Evolutionary conservation across 2,329 filamentous ascomycete genomes (phyloP), one percentile per base, ranked within the genome.

Genomic region (Helminthosporium solani): DNA sequence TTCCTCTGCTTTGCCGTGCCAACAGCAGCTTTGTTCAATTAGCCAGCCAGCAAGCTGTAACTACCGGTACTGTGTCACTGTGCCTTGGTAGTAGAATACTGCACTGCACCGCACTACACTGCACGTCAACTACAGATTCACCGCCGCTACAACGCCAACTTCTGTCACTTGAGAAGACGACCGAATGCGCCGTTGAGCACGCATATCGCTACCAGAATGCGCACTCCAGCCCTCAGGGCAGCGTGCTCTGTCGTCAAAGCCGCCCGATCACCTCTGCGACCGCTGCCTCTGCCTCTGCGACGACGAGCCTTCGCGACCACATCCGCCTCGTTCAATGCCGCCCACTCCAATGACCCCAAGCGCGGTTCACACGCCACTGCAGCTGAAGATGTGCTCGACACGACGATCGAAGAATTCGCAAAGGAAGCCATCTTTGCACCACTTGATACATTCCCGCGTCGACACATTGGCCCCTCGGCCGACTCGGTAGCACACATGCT

Each of bases 401-500:
- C 58, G 16, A 52, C 56, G 30, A 44, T 60, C 19, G 52, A 54
- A 35, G 53, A 54, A 42, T 49, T 53, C 18, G 50, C 52, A 20
- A 40, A 47, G 11, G 47, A 56, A 30, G 50, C 42, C 35, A 59
- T 65, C 7, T 75, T 75, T 63, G 68, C 68, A 31, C 69, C 70
- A 30, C 73, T 82, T 46, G 82, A 86, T 64, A 82, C 82, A 33
- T 95, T 96, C 63, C 78, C 87, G 44, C 80, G 86, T 47, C 84
- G 92, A 39, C 92, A 96, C 73, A 95, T 96, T 73, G 91, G 91
- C 1, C 90, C 90, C 3, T 84, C 86, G 41, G 78, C 85, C 27
- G 74, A 78, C 35, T 84, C 88, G 44, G 81, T 84, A 1, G 75
- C 84, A 56, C 77, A 84, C 63, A 96, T 97, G 92, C 83, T 96